Evolutionary conservation across 352 stramenopile species (phyloP).

Genomic region (Aphanomyces cochlioides): DNA sequence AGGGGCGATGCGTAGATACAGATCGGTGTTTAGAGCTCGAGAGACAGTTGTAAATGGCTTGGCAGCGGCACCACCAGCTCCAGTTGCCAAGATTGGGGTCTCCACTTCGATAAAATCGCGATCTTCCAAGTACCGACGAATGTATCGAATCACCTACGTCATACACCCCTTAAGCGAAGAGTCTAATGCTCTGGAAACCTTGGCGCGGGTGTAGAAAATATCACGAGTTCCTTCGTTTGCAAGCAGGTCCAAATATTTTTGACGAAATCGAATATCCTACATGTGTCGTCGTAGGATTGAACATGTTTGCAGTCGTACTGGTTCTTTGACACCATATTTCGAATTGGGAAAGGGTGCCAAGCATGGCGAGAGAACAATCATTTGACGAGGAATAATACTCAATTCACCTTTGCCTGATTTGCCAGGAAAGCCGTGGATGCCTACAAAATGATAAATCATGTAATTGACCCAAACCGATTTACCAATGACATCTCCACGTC

Average conservation of each 20-base stretch:
- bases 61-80: slow-evolving; percentile 94
- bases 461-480: neutral
- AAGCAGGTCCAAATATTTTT: slow-evolving; percentile 98
- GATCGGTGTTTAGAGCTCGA: slow-evolving; percentile 94
- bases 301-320: slow-evolving; percentile 39
- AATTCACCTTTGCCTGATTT: slow-evolving; percentile 81
- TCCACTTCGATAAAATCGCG: slow-evolving; percentile 87
- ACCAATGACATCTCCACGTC: slow-evolving; percentile 77
- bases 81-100: slow-evolving; percentile 99
- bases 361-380: slow-evolving; percentile 94
- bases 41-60: slow-evolving; percentile 98
- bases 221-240: slow-evolving; percentile 91
- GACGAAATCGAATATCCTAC: slow-evolving; percentile 96
- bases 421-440: slow-evolving; percentile 67
- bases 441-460: slow-evolving; percentile 13
- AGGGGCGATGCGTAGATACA: slow-evolving; percentile 95
- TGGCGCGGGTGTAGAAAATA: slow-evolving; percentile 92
- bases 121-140: slow-evolving; percentile 68
- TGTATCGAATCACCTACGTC: slow-evolving; percentile 43
- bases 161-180: slow-evolving; percentile 68
- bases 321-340: slow-evolving; percentile 95
- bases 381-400: slow-evolving; percentile 76
- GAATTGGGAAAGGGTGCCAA: slow-evolving; percentile 79
- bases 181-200: slow-evolving; percentile 45
- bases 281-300: slow-evolving; percentile 40